phyloP scores from a whole-genome alignment of 2,329 filamentous ascomycete genomes.

The Keithomyces neogunnii region DNA sequence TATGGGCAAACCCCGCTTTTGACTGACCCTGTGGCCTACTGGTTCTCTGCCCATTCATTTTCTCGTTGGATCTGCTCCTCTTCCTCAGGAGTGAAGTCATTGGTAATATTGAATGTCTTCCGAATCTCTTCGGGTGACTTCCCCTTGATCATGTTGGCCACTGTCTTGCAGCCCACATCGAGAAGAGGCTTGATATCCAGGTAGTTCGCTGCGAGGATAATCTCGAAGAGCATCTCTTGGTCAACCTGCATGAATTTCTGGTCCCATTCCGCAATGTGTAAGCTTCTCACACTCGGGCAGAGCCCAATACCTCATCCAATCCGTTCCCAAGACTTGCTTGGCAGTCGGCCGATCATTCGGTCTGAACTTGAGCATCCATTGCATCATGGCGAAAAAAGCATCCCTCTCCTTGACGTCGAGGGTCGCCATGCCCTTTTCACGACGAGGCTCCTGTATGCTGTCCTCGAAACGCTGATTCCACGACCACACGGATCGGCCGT shows the following conservation, averaged over 20 bases:
- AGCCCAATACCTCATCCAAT: slow-evolving; percentile 1
- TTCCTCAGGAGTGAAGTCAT: slow-evolving; percentile 97
- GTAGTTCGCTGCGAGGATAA: slow-evolving; percentile 39
- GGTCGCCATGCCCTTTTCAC: not conserved
- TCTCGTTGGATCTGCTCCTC: slow-evolving; percentile 94
- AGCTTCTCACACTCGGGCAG: slow-evolving; percentile 1
- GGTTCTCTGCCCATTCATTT: slow-evolving; percentile 87
- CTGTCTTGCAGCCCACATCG: slow-evolving; percentile 92
- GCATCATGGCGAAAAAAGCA: not conserved
- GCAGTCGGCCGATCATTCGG: slow-evolving; percentile 1
- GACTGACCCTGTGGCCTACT: slow-evolving; percentile 29
- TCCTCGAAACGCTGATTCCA: not conserved
- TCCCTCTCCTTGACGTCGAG: not conserved
- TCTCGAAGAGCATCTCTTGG: too few relatives aligned
- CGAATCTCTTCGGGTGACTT: slow-evolving; percentile 99
- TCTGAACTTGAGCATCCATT: not conserved
- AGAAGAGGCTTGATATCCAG: slow-evolving; percentile 97
- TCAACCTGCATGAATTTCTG: not conserved
- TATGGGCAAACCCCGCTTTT: too few relatives aligned
- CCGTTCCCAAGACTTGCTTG: not conserved
- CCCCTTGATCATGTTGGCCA: slow-evolving; percentile 99
- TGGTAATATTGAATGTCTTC: slow-evolving; percentile 99
- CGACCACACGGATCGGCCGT: not conserved
- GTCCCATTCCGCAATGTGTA: not conserved
- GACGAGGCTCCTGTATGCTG: not conserved